Base-by-base conservation (phyloP, 768 basidiomycete species). In the Lyophyllum semitale region DNA sequence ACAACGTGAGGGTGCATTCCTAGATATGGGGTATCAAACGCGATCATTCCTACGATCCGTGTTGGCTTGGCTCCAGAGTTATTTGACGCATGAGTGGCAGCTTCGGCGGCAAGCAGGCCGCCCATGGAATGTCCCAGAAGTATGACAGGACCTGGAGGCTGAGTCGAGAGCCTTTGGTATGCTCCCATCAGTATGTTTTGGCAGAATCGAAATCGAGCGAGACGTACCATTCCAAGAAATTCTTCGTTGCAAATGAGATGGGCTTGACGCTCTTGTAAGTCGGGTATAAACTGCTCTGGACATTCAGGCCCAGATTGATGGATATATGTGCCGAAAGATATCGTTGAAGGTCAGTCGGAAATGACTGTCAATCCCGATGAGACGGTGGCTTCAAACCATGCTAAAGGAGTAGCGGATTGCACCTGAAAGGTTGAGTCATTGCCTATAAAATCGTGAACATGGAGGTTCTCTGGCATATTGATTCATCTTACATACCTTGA, bases 1-100 rank as follows among this genome's bases (percentile, higher is more conserved):
- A 84, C 78, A 44, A 85, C 83, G 57, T 84, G 84, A 0, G 84
- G 84, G 56, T 85, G 84, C 81, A 85, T 81, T 5, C 83, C 83
- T 11, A 85, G 75, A 57, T 76, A 84, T 13, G 84, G 84, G 0
- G 78, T 80, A 63, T 85, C 84, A 59, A 83, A 84, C 6, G 82
- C 82, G n/a, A 85, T 59, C 17, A 85, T 63, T 17, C 80, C 84
- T 2, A 83, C 59, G 37, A 84, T 81, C 5, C 81, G 77, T 30
- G 67, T 71, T 0, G 76, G 72, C 53, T 67, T 72, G 2, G 67
- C 60, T 17, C 63, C 67, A 26, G 66, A 63, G 37, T 71, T 69
- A 53, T 77, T 78, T 2, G 73, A 76, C 0, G 66, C 51, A 54
- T 79, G 69, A 0, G 75, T 78, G 1, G 80, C 82, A 1, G 83